Conservation (phyloP, 306 rosid species). For the Casuarina cunninghamiana region DNA sequence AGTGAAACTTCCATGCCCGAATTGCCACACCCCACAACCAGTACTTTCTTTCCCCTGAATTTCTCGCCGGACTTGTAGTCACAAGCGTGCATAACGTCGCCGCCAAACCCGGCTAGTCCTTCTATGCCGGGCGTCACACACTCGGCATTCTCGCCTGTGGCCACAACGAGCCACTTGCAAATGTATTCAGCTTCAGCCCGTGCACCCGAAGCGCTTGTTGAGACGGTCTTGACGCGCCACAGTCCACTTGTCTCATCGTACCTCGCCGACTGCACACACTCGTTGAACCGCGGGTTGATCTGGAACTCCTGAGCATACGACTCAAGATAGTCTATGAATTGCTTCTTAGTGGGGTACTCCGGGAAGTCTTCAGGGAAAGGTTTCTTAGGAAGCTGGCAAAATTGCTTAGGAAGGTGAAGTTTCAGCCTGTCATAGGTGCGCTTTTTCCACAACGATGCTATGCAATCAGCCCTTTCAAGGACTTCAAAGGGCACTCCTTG, state of each 20-base stretch:
- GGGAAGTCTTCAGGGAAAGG: constrained; percentile 83
- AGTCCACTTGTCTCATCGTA: constrained; percentile 67
- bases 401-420: constrained; percentile 95
- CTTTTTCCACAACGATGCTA: constrained; percentile 92
- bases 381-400: constrained; percentile 76
- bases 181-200: constrained; percentile 65
- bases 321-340: constrained; percentile 78
- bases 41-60: constrained; percentile 75
- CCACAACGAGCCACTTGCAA: constrained; percentile 80
- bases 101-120: constrained; percentile 59
- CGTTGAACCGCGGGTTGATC: constrained; percentile 75
- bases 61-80: constrained; percentile 81
- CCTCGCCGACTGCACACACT: constrained; percentile 62
- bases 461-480: constrained; percentile 76
- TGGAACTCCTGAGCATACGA: constrained; percentile 56
- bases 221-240: constrained; percentile 68
- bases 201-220: constrained; percentile 25
- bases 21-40: constrained; percentile 92
- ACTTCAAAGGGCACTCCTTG: constrained; percentile 83
- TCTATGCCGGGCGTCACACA: constrained; percentile 70
- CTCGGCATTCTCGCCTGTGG: constrained; percentile 98
- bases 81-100: constrained; percentile 67
- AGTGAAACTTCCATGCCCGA: constrained; percentile 97
- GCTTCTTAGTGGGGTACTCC: constrained; percentile 72
- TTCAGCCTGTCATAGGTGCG: constrained; percentile 81